Evolutionary conservation across 1,284 basidiomycete species (phyloP).

Genomic region (Papiliotrema fonsecae): DNA sequence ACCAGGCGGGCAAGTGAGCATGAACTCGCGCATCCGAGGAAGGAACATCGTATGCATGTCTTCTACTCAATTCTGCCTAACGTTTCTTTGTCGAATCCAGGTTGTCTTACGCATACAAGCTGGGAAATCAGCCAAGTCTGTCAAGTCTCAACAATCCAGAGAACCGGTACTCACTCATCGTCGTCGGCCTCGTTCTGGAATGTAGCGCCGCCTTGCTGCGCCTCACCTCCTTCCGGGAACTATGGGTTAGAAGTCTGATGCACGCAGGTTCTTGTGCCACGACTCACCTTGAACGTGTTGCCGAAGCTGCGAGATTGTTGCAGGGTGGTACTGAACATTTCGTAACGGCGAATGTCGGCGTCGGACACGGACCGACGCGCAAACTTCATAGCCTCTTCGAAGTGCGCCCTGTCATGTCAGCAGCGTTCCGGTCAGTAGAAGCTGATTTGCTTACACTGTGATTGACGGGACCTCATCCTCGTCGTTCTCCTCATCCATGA

Average conservation of each 20-base stretch:
- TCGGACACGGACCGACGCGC: conserved; percentile 88
- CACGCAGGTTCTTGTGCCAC: too few species aligned
- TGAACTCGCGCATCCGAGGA: neutral
- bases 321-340: conserved; percentile 46
- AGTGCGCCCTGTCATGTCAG: conserved; percentile 62
- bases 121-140: conserved; percentile 1
- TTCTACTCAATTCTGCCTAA: conserved; percentile 1
- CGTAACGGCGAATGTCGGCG: conserved; percentile 73
- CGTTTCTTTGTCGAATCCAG: neutral
- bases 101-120: conserved; percentile 21
- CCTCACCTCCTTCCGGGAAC: conserved; percentile 76
- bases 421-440: neutral
- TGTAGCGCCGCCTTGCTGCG: conserved; percentile 50
- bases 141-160: neutral
- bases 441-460: conserved; percentile 56
- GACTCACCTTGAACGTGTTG: conserved; percentile 42
- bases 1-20: neutral
- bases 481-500: conserved; percentile 50
- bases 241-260: conserved; percentile 55
- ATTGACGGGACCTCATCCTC: conserved; percentile 97
- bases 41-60: neutral
- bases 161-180: conserved; percentile 34
- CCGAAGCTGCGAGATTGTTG: conserved; percentile 46
- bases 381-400: conserved; percentile 67
- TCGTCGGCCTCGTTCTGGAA: conserved; percentile 49